Base-by-base conservation (phyloP, 1,139 yeast genomes). In the Scheffersomyces lignicola region DNA sequence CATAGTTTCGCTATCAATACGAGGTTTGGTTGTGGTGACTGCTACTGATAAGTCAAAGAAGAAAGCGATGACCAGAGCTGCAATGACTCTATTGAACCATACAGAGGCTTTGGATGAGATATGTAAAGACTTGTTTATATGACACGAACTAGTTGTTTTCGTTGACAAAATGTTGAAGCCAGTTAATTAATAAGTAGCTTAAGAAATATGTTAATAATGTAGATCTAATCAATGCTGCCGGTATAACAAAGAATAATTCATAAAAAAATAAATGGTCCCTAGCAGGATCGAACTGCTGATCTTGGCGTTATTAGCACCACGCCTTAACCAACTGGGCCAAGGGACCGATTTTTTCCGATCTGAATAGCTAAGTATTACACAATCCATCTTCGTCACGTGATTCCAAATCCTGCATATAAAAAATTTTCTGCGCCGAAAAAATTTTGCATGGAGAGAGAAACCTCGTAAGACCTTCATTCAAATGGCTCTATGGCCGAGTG, bases 281-380 rank as follows among this genome's bases (percentile, higher is more conserved):
- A 77, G 83, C 86, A 76, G 86, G 86, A 79, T 80, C 86, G 84
- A 79, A 79, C 85, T 74, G 85, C 83, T 76, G 85, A 79, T 78
- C 85, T 77, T 68, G 81, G 83, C 82, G 83, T 78, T 69, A 81
- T 81, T 81, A 81, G 88, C 87, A 80, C 88, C 84, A 73, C 84
- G 88, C 88, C 88, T 79, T 81, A 79, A 80, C 86, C 86, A 80
- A 80, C 85, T 80, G 81, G 86, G 86, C 86, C 86, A 80, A 79
- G 84, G 84, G 85, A 80, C 81, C 83, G 11, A 16, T 23, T 23
- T 23, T n/a, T n/a, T n/a, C n/a, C n/a, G n/a, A n/a, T n/a, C n/a
- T n/a, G n/a, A n/a, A n/a, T n/a, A n/a, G n/a, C n/a, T n/a, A n/a
- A n/a, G n/a, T n/a, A n/a, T n/a, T n/a, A n/a, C n/a, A n/a, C n/a